phyloP scores from a whole-genome alignment of 2,329 filamentous ascomycete species.

The Cladosporium sp. region DNA sequence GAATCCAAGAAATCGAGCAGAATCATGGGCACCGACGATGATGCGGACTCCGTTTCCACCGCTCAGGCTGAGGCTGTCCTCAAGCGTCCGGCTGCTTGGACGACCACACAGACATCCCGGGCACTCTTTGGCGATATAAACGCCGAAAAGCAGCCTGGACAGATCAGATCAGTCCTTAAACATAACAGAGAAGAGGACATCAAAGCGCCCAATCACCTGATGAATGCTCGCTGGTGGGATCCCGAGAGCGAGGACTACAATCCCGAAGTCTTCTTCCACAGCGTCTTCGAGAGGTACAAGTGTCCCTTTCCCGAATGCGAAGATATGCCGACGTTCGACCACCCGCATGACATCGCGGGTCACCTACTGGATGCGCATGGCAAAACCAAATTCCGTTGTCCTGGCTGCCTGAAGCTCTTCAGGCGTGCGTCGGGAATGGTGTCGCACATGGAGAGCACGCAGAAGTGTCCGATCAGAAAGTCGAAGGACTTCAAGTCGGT shows the following conservation, averaged over 20 bases:
- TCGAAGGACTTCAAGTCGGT: slow-evolving; percentile 38
- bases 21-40: slow-evolving; percentile 9
- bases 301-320: slow-evolving; percentile 59
- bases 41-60: slow-evolving; percentile 13
- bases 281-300: slow-evolving; percentile 48
- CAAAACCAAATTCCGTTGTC: slow-evolving; percentile 41
- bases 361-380: slow-evolving; percentile 34
- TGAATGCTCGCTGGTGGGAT: slow-evolving; percentile 37
- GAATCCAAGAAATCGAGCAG: neutral
- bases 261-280: slow-evolving; percentile 50
- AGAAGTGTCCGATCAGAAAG: slow-evolving; percentile 40
- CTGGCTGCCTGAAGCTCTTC: slow-evolving; percentile 46
- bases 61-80: slow-evolving; percentile 3
- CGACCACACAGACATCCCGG: slow-evolving; percentile 23
- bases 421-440: slow-evolving; percentile 42
- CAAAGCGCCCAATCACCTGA: neutral
- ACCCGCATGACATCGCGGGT: slow-evolving; percentile 36
- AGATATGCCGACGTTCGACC: slow-evolving; percentile 31
- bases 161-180: slow-evolving; percentile 36
- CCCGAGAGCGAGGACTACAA: slow-evolving; percentile 54
- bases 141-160: slow-evolving; percentile 30
- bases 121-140: slow-evolving; percentile 43
- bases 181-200: slow-evolving; percentile 17
- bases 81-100: slow-evolving; percentile 23
- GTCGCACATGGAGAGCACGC: slow-evolving; percentile 44